Percentiles rank a stretch among this genome's conserved stretches.
These are phyloP conservation scores for Boeremia lycopersici DNA, from an alignment of 2,329 filamentous ascomycete species.

Conservation along the genomic window DNA sequence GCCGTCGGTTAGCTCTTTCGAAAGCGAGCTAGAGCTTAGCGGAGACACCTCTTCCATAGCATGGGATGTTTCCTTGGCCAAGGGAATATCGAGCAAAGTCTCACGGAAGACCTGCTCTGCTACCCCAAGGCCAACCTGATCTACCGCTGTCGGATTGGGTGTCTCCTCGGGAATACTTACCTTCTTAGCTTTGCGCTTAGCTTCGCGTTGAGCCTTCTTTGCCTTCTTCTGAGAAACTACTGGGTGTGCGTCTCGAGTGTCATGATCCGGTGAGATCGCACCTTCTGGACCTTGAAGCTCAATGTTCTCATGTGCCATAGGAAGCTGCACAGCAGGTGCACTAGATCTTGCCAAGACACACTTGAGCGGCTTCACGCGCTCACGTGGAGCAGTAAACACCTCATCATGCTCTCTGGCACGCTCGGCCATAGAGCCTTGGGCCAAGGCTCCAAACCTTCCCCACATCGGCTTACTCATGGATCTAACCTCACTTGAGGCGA, in stretches of 20 bases:
- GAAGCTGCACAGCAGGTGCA: neutral
- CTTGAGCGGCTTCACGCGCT: neutral
- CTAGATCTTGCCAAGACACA: neutral
- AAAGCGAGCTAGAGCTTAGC: neutral
- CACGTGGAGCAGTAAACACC: neutral
- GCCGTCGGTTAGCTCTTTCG: neutral
- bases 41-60: neutral
- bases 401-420: neutral
- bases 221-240: conserved; percentile 31
- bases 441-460: neutral
- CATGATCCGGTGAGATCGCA: neutral
- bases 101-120: neutral
- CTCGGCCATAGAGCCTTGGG: too few species aligned
- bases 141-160: neutral
- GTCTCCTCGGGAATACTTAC: neutral
- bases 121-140: neutral
- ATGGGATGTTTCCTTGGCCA: neutral
- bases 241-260: neutral
- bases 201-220: conserved; percentile 28
- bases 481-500: neutral
- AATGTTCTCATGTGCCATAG: neutral
- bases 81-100: neutral
- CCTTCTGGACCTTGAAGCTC: neutral
- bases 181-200: conserved; percentile 32
- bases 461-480: neutral